Base-by-base conservation (phyloP, 1,139 yeast species). In the Candida sp. region DNA sequence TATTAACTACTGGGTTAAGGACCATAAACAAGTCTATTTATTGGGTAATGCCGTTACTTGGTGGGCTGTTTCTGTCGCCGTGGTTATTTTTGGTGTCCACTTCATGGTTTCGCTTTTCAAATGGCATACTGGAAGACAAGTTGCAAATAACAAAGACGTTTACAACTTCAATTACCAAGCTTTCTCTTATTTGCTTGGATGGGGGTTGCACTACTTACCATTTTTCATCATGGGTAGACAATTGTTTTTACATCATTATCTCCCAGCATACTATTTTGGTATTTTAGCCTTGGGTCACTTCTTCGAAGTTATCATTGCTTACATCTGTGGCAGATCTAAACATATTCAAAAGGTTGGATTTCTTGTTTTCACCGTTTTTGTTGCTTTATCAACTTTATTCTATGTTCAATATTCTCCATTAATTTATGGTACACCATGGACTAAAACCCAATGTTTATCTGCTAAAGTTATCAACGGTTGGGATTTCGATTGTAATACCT, bases 151-250 rank as follows among this genome's bases (percentile, higher is more conserved):
- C 49, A 73, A 80, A 46, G 79, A 79, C 43, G 81, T 84, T 36
- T 79, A 77, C 63, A 81, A 82, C 62, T 91, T 83, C 73, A 89
- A 87, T 57, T 68, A 77, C 45, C 90, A 87, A 56, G 78, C 80
- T 36, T 73, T 86, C 43, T 77, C 81, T 41, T 90, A 81, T 63
- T 61, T 84, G 42, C 61, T 84, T 12, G 99, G 97, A 33, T 93
- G 96, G 95, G 77, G 77, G 33, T 55, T 88, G 48, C 98, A 93
- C 64, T 87, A 83, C 61, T 68, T 77, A 54, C 99, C 99, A 49
- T 91, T 93, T 45, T 91, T 81, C 73, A 72, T 93, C 49, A 91
- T 91, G 98, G 93, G 86, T 25, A 84, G 98, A 66, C 98, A 90
- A 68, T 70, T 93, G 65, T 91, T 91, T 72, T 73, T 93, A 56